These are phyloP conservation scores for Colletotrichum sp. DNA, from an alignment of 2,329 filamentous ascomycete genomes.

Conservation along the genomic window DNA sequence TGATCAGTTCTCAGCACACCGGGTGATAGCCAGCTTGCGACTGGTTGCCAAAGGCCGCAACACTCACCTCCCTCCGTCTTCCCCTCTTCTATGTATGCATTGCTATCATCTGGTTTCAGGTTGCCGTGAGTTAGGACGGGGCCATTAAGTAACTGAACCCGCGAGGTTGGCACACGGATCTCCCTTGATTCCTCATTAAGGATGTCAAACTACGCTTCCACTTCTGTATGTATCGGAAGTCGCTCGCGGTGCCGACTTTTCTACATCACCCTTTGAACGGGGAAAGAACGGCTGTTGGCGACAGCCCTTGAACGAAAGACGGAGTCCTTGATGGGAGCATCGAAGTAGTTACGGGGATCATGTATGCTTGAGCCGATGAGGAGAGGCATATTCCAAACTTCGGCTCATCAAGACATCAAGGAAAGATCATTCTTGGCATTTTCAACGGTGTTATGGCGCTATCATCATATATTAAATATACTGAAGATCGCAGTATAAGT, in stretches of 20 bases:
- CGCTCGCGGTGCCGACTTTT: neutral
- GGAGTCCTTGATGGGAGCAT: neutral
- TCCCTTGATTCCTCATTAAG: neutral
- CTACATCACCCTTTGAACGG: neutral
- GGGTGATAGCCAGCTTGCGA: conserved; percentile 17
- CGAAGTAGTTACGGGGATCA: neutral
- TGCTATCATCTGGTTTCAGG: conserved; percentile 9
- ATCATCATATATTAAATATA: neutral
- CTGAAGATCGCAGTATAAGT: neutral
- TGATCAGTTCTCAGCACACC: conserved; percentile 19
- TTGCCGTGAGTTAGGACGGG: conserved; percentile 5
- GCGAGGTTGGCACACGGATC: neutral
- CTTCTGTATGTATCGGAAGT: neutral
- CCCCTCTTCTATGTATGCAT: neutral
- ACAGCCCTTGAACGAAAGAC: neutral
- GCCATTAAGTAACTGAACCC: neutral
- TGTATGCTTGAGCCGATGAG: neutral
- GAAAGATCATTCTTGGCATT: neutral
- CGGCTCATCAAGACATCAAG: neutral
- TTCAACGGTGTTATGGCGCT: neutral
- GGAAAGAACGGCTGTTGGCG: neutral
- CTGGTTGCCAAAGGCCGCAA: conserved; percentile 14
- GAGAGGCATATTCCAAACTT: neutral
- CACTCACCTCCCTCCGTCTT: neutral
- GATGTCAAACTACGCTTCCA: neutral